Evolutionary conservation across 306 rosid species (phyloP), one percentile per base, ranked within the genome.

Genomic region (Erythrophleum fordii): DNA sequence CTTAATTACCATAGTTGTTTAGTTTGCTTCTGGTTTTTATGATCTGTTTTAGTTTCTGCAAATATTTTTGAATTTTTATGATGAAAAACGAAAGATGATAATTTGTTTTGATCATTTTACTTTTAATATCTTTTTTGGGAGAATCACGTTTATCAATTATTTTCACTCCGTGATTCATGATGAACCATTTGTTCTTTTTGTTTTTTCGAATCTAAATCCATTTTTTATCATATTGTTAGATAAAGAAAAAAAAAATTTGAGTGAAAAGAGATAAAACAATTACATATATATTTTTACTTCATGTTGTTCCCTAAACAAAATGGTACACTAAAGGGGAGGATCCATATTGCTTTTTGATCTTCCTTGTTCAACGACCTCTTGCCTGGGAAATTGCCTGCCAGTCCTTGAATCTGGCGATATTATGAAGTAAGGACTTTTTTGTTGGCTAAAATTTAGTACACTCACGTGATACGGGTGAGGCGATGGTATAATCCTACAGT

Each of bases 391-490:
- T 31, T 6, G 16, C 39, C 44, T 56, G 14, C 10, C n/a, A 14
- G 20, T 58, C 12, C 65, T 1, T 58, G 34, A 58, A 58, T 25
- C 31, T 39, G 35, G 17, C 41, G 48, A 62, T n/a, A 37, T 35
- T 6, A 59, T 59, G n/a, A 59, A 59, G 6, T 34, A 5, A 13
- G 26, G 66, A 59, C 37, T n/a, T 61, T 61, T 29, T 61, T 61
- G 41, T 61, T 10, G 41, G 3, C 22, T 61, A 42, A 61, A 37
- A 16, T 16, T 18, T 2, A 29, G 68, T 39, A 6, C 41, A 16
- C 42, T 61, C 68, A 61, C 68, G 68, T 13, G 68, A 16, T 29
- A 61, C 14, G n/a, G n/a, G 11, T 61, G 68, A 61, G 42, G 39
- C 1, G 34, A 25, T 28, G 17, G 16, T 9, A 59, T 26, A 6